A percentile compares a stretch with the other conserved stretches of the same genome.
Evolutionary conservation across 2,329 filamentous ascomycete species (phyloP).

Genomic region (Eurotiales sp.): DNA sequence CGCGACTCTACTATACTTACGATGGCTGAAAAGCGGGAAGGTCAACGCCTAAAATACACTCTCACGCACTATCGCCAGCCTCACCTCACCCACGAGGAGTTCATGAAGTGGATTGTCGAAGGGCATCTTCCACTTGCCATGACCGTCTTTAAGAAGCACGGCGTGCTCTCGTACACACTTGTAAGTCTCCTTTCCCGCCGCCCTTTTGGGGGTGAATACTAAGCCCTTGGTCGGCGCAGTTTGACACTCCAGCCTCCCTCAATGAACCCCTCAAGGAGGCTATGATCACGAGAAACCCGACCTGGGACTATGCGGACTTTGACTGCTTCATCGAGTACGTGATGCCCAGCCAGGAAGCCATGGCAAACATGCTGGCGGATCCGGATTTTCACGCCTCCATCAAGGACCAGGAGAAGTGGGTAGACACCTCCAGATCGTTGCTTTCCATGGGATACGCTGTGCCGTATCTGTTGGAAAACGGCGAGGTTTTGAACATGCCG

Average conservation of each 20-base stretch:
- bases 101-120: conserved; percentile 29
- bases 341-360: conserved; percentile 17
- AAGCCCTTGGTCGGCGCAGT: too few relatives aligned
- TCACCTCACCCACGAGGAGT: conserved; percentile 28
- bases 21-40: conserved; percentile 13
- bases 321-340: conserved; percentile 29
- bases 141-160: conserved; percentile 26
- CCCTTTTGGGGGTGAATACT: too few relatives aligned
- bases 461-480: conserved; percentile 22
- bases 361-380: conserved; percentile 22
- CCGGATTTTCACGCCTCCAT: conserved; percentile 22
- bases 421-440: conserved; percentile 24
- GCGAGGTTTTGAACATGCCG: conserved; percentile 22
- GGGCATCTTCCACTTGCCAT: conserved; percentile 27
- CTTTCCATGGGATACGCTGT: conserved; percentile 23
- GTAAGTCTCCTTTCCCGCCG: conserved; percentile 15
- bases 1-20: too few relatives aligned
- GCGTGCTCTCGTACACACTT: conserved; percentile 23
- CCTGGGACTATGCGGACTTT: conserved; percentile 20
- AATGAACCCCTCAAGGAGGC: conserved; percentile 1
- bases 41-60: conserved; percentile 24
- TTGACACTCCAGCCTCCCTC: neutral
- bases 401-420: conserved; percentile 26
- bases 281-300: conserved; percentile 15
- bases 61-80: conserved; percentile 26